phyloP scores from a whole-genome alignment of 352 stramenopile genomes.

The Paralagenidium karlingii region DNA sequence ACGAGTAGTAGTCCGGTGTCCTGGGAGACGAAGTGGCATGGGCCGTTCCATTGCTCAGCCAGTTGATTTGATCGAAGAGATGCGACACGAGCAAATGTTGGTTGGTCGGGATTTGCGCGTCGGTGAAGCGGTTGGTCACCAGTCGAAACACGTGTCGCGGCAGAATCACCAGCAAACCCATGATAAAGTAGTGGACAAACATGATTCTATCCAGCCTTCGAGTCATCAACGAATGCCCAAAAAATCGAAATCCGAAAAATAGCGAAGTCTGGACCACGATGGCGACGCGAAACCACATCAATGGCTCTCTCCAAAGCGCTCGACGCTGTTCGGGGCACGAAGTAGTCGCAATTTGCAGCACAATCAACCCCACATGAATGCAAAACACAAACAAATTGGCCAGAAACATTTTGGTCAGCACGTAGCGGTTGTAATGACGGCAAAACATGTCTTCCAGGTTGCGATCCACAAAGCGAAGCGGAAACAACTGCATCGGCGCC shows the following conservation, averaged over 20 bases:
- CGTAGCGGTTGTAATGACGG: conserved; percentile 66
- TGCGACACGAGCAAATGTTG: conserved; percentile 15
- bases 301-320: too few species aligned
- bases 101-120: conserved; percentile 8
- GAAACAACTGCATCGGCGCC: conserved; percentile 46
- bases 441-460: conserved; percentile 55
- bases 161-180: conserved; percentile 30
- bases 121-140: conserved; percentile 9
- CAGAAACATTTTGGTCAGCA: conserved; percentile 45
- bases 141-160: conserved; percentile 37
- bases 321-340: too few species aligned
- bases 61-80: too few species aligned
- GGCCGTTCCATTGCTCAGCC: conserved; percentile 1
- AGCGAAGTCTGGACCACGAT: conserved; percentile 22
- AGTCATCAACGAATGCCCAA: conserved; percentile 27
- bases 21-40: neutral
- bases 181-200: conserved; percentile 30
- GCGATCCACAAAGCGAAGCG: conserved; percentile 38
- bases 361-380: conserved; percentile 30
- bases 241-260: conserved; percentile 29
- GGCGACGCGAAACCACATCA: too few species aligned
- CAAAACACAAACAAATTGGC: conserved; percentile 30
- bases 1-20: conserved; percentile 3
- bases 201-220: conserved; percentile 33
- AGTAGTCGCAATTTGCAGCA: conserved; percentile 26